These are phyloP conservation scores for Sugiyamaella qingdaonensis DNA, from an alignment of 805 yeast genomes.

Conservation along the genomic window DNA sequence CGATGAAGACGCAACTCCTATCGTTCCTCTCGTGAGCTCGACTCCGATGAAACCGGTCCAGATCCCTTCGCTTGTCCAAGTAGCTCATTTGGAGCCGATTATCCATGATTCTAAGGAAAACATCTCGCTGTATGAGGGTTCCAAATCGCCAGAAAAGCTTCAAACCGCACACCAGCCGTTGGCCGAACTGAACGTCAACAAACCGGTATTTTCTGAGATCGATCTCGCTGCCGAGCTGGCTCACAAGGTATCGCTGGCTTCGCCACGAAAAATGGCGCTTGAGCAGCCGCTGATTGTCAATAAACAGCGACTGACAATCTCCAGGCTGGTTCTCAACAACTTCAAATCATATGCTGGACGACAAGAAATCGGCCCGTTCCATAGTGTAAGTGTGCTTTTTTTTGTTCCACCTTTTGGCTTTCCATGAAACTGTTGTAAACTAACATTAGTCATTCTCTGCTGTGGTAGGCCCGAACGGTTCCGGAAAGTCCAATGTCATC, in stretches of 20 bases:
- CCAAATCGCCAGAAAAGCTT: neutral
- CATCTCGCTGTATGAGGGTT: neutral
- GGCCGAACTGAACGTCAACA: conserved; percentile 8
- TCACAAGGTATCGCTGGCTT: conserved; percentile 2
- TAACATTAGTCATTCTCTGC: conserved; percentile 75
- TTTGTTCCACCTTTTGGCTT: neutral
- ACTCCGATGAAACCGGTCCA: conserved; percentile 12
- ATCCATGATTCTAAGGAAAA: conserved; percentile 18
- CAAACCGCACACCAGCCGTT: conserved; percentile 2
- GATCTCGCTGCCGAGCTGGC: conserved; percentile 5
- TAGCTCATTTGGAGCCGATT: conserved; percentile 21
- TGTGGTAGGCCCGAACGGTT: conserved; percentile 97
- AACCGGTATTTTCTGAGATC: neutral
- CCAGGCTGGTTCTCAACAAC: conserved; percentile 67
- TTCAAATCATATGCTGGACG: conserved; percentile 95
- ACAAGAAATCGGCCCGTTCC: conserved; percentile 92
- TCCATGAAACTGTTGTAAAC: no score
- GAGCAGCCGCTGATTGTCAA: neutral
- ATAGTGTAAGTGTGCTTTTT: conserved; percentile 34
- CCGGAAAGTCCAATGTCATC: conserved; percentile 96
- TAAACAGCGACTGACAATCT: conserved; percentile 60
- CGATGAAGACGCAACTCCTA: neutral
- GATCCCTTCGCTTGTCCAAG: conserved; percentile 6
- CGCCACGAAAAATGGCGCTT: neutral
- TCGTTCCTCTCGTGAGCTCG: conserved; percentile 11